These are phyloP conservation scores for Russula dissimulans DNA, from an alignment of 768 basidiomycete genomes.

Conservation along the genomic window DNA sequence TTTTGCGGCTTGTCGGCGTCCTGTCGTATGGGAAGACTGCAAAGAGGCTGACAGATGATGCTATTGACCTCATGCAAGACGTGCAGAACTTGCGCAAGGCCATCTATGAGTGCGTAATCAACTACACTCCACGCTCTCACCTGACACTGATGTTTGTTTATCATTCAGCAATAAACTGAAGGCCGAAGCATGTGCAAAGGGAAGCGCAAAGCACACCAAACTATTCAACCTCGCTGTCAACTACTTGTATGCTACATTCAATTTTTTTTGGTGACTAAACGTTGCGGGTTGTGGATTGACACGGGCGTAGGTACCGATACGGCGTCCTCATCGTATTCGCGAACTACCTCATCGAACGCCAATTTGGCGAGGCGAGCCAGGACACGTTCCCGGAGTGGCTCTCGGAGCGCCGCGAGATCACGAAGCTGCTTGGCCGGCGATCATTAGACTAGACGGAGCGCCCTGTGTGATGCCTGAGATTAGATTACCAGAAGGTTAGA, in stretches of 20 bases:
- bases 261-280: not conserved
- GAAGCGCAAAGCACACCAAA: constrained; percentile 67
- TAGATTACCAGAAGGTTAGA: not conserved
- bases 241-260: constrained; percentile 53
- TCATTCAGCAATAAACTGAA: constrained; percentile 77
- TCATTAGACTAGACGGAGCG: constrained; percentile 50
- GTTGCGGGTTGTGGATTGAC: not conserved
- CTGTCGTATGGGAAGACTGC: constrained; percentile 88
- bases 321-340: constrained; percentile 90
- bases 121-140: no score
- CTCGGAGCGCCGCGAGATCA: constrained; percentile 75
- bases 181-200: constrained; percentile 71
- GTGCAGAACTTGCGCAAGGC: constrained; percentile 96
- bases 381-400: constrained; percentile 77
- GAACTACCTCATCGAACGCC: constrained; percentile 80
- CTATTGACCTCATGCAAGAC: constrained; percentile 88
- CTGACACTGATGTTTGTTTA: not conserved
- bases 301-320: constrained; percentile 59
- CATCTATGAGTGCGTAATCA: constrained; percentile 72
- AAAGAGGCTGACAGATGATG: constrained; percentile 81
- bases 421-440: constrained; percentile 54
- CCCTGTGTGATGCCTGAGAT: not conserved
- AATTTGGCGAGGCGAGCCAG: constrained; percentile 32
- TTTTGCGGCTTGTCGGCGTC: constrained; percentile 87
- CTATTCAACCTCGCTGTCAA: constrained; percentile 73